Evolutionary conservation across 2,329 filamentous ascomycete species (phyloP).

Genomic region (Pleoardoris graminearum): DNA sequence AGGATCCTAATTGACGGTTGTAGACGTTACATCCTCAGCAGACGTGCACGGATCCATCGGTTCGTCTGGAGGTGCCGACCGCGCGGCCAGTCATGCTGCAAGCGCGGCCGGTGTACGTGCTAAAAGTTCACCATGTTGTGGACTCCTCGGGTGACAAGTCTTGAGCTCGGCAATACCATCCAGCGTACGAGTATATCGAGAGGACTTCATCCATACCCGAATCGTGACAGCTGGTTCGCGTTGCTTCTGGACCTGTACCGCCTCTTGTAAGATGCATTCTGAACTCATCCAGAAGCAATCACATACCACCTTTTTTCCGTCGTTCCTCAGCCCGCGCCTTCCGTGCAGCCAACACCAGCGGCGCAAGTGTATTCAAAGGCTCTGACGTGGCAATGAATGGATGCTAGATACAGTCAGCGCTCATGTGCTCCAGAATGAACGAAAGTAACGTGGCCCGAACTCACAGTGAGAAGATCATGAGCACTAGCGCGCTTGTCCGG

Average conservation of each 20-base stretch:
- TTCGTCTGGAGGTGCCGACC: not conserved
- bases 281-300: conserved; percentile 25
- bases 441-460: too few relatives aligned
- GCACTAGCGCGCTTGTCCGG: conserved; percentile 96
- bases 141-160: conserved; percentile 10
- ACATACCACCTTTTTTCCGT: conserved; percentile 53
- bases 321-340: conserved; percentile 81
- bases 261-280: conserved; percentile 30
- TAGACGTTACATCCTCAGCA: not conserved
- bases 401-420: conserved; percentile 38
- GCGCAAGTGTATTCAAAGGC: conserved; percentile 70
- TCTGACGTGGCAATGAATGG: conserved; percentile 58
- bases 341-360: conserved; percentile 82
- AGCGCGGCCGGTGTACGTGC: not conserved
- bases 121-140: not conserved
- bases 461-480: conserved; percentile 87
- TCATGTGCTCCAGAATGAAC: conserved; percentile 6
- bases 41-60: not conserved
- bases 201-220: conserved; percentile 17
- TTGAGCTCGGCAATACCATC: conserved; percentile 32
- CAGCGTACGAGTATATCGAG: conserved; percentile 29
- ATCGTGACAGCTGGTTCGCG: conserved; percentile 23
- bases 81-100: not conserved
- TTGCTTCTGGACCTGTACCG: conserved; percentile 23
- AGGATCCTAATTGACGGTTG: not conserved